phyloP scores from a whole-genome alignment of 495 filamentous ascomycete species.

The Penicillium herquei region DNA sequence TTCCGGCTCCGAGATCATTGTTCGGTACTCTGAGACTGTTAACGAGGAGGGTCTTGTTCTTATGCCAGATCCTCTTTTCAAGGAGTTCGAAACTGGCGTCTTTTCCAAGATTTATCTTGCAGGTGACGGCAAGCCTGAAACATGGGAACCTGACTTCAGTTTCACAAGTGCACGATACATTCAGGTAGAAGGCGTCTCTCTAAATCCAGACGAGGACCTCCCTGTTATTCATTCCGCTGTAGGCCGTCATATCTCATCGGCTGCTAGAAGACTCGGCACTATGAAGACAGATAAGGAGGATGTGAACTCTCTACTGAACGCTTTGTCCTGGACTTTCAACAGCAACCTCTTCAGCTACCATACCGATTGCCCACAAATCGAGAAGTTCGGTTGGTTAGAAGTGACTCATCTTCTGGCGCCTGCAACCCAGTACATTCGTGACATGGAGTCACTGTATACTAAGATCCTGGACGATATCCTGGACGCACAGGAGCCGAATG shows the following conservation, averaged over 20 bases:
- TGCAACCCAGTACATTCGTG: conserved; percentile 30
- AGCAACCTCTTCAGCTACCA: conserved; percentile 34
- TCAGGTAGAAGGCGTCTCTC: conserved; percentile 24
- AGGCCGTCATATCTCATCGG: conserved; percentile 27
- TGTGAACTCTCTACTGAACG: conserved; percentile 24
- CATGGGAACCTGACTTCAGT: conserved; percentile 29
- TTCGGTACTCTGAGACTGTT: conserved; percentile 27
- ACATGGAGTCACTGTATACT: conserved; percentile 29
- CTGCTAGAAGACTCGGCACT: conserved; percentile 21
- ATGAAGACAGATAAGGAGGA: conserved; percentile 30
- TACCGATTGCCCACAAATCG: conserved; percentile 33
- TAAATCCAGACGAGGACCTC: conserved; percentile 10
- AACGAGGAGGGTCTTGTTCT: conserved; percentile 23
- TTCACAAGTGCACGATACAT: conserved; percentile 32
- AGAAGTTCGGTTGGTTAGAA: conserved; percentile 33
- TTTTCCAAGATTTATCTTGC: conserved; percentile 23
- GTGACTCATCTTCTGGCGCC: conserved; percentile 29
- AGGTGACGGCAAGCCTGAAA: conserved; percentile 23
- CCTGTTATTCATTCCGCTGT: conserved; percentile 22
- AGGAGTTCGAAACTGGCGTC: conserved; percentile 27
- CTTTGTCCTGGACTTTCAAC: conserved; percentile 25
- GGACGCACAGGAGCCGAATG: conserved; percentile 26
- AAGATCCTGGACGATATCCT: conserved; percentile 32
- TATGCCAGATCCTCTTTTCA: conserved; percentile 32
- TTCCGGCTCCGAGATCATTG: conserved; percentile 22